Conservation (phyloP, 345 rosid genomes). For the Syzygium grande region DNA sequence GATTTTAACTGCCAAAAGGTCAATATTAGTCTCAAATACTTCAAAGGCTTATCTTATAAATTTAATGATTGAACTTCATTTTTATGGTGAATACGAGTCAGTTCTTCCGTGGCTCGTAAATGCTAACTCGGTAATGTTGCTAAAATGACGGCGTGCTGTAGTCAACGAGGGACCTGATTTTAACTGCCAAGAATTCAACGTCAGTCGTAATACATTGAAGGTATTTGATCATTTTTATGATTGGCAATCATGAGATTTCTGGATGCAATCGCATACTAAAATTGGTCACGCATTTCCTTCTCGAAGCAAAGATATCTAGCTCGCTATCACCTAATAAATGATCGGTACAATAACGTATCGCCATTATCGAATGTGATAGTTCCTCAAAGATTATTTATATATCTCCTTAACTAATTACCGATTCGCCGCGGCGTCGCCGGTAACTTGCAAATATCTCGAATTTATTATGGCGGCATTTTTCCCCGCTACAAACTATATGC, state of each 20-base stretch:
- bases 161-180: not conserved
- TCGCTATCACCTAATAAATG: not conserved
- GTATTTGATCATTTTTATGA: not conserved
- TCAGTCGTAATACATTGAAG: not conserved
- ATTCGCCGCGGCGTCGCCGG: rapidly evolving
- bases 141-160: too few species aligned
- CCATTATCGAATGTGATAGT: not conserved
- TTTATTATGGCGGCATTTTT: not conserved
- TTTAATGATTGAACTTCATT: too few species aligned
- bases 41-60: too few species aligned
- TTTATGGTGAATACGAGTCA: too few species aligned
- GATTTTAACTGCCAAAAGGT: too few species aligned
- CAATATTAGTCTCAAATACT: too few species aligned
- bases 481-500: not conserved
- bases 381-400: not conserved
- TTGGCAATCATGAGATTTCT: not conserved
- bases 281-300: not conserved
- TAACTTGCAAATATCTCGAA: not conserved
- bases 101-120: too few species aligned
- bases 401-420: not conserved
- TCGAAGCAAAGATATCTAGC: not conserved
- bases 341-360: rapidly evolving
- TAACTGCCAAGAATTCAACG: not conserved
- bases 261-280: not conserved
- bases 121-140: too few species aligned